phyloP scores from a whole-genome alignment of 2,329 filamentous ascomycete genomes.

The Nannizzia gypsea region DNA sequence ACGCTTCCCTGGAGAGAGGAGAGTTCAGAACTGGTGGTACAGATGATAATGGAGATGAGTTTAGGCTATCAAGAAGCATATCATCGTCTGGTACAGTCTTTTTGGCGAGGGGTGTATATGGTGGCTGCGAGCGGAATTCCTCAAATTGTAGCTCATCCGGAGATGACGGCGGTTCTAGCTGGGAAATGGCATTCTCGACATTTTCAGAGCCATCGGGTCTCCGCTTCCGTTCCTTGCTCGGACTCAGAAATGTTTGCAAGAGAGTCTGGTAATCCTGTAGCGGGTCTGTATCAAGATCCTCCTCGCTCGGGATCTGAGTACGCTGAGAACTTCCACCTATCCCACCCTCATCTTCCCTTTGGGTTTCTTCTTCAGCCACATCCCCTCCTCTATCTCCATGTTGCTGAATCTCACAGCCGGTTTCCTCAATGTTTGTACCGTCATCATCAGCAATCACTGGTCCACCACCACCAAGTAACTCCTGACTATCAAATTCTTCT shows the following conservation, averaged over 20 bases:
- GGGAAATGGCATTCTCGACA: background rate
- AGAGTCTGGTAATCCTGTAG: background rate
- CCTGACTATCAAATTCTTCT: constrained; percentile 29
- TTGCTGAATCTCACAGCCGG: background rate
- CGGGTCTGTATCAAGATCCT: background rate
- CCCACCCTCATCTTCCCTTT: background rate
- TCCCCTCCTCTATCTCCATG: background rate
- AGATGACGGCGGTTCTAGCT: constrained; percentile 18
- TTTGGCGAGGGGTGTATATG: constrained; percentile 6
- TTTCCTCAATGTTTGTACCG: background rate
- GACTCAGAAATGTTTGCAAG: background rate
- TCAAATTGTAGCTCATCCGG: constrained; percentile 29
- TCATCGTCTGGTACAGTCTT: background rate
- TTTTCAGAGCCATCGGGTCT: background rate
- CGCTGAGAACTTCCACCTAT: background rate
- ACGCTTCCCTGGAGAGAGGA: background rate
- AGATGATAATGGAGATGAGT: constrained; percentile 29
- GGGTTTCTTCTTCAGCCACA: background rate
- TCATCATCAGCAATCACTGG: background rate
- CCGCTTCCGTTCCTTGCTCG: background rate
- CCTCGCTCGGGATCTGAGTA: background rate
- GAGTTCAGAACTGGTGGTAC: constrained; percentile 17
- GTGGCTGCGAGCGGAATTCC: constrained; percentile 9
- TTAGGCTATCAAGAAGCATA: constrained; percentile 13
- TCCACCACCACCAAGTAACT: constrained; percentile 1